phyloP scores from a whole-genome alignment of 1,139 yeast genomes.

The Lodderomyces metapsilosis region DNA sequence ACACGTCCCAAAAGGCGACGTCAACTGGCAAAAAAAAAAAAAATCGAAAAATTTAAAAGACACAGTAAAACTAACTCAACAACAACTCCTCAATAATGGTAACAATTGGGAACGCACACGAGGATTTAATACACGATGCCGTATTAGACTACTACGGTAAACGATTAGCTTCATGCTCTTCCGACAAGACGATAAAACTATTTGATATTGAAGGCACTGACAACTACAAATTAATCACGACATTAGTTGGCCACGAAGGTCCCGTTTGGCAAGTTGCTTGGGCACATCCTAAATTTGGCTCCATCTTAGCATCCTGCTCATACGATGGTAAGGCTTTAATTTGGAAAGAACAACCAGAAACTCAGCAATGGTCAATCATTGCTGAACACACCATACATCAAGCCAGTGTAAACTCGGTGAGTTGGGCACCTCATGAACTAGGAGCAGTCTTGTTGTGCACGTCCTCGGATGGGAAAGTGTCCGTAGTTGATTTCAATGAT shows the following conservation, averaged over 20 bases:
- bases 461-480: constrained; percentile 89
- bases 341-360: constrained; percentile 85
- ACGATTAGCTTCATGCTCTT: constrained; percentile 90
- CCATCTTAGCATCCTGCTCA: constrained; percentile 89
- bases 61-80: background rate
- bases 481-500: constrained; percentile 87
- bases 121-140: constrained; percentile 94
- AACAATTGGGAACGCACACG: constrained; percentile 77
- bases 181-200: constrained; percentile 90
- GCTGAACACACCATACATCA: constrained; percentile 87
- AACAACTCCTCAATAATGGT: constrained; percentile 41
- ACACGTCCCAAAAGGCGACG: constrained; percentile 8
- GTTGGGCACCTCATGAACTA: constrained; percentile 97
- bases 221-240: constrained; percentile 72
- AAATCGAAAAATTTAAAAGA: background rate
- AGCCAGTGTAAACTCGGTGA: constrained; percentile 90
- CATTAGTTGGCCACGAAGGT: constrained; percentile 88
- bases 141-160: constrained; percentile 95
- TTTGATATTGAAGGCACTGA: constrained; percentile 87
- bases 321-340: constrained; percentile 92
- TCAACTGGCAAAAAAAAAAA: background rate
- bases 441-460: constrained; percentile 91
- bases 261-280: constrained; percentile 99
- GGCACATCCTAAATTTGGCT: constrained; percentile 99
- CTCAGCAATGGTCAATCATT: constrained; percentile 83